These are phyloP conservation scores for Camptophora hylomeconis DNA, from an alignment of 2,329 filamentous ascomycete genomes.

Conservation along the genomic window DNA sequence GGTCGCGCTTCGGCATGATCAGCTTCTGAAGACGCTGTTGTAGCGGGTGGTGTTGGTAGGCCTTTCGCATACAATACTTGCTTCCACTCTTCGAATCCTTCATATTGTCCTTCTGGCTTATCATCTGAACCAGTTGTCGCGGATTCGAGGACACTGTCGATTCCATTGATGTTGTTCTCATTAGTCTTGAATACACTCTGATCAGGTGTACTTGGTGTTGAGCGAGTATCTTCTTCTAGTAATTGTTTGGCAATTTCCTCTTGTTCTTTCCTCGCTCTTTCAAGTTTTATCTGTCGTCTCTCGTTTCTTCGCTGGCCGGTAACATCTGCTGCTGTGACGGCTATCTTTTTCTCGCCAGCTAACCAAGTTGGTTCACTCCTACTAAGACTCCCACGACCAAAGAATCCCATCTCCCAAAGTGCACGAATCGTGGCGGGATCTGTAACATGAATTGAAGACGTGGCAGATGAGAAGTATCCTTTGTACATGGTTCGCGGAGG, in stretches of 20 bases:
- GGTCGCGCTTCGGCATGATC: conserved; percentile 12
- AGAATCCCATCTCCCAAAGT: conserved; percentile 95
- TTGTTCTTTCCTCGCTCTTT: conserved; percentile 75
- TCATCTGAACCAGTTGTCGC: conserved; percentile 4
- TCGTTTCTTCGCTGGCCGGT: conserved; percentile 68
- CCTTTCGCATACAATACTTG: conserved; percentile 14
- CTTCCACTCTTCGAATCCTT: conserved; percentile 18
- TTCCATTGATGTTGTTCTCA: conserved; percentile 11
- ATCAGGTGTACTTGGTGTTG: conserved; percentile 1
- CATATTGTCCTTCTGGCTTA: conserved; percentile 6
- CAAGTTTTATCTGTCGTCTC: conserved; percentile 73
- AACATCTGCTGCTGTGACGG: conserved; percentile 69
- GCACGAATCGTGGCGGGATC: conserved; percentile 63
- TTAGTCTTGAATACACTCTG: conserved; percentile 16
- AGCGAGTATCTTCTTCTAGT: conserved; percentile 12
- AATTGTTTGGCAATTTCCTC: conserved; percentile 67
- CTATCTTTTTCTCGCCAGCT: conserved; percentile 62
- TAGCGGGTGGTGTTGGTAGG: conserved; percentile 17
- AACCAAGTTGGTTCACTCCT: conserved; percentile 93
- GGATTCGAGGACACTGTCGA: conserved; percentile 15
- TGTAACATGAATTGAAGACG: conserved; percentile 71
- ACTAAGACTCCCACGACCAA: conserved; percentile 84
- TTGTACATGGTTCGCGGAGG: conserved; percentile 50
- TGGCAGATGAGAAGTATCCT: conserved; percentile 69
- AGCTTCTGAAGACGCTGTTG: conserved; percentile 15